A percentile compares a stretch with the other conserved stretches of the same genome.
Conservation (phyloP, 257 asterid genomes). For the Plectranthus barbatus region DNA sequence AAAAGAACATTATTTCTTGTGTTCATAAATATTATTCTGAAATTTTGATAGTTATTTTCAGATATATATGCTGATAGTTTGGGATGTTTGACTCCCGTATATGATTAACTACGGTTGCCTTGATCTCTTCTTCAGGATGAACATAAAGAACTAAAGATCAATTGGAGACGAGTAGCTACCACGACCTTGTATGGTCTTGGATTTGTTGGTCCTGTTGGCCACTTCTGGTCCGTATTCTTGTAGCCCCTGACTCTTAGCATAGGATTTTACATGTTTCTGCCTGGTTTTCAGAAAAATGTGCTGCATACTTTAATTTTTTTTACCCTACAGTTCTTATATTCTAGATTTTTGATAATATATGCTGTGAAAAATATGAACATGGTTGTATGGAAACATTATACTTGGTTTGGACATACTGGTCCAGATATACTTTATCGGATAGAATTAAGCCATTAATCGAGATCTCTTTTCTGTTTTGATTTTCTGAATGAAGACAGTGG, state of each 20-base stretch:
- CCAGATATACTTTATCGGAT: neutral
- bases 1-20: neutral
- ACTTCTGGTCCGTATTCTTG: constrained; percentile 61
- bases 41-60: neutral
- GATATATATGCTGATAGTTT: neutral
- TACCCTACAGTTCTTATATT: neutral
- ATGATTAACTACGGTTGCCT: neutral
- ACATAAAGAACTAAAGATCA: constrained; percentile 50
- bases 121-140: constrained; percentile 33
- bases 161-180: constrained; percentile 82
- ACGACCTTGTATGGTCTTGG: constrained; percentile 81
- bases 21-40: neutral
- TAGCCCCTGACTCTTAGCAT: neutral
- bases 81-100: neutral
- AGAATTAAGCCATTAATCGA: neutral
- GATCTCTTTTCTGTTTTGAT: neutral
- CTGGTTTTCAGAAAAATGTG: neutral
- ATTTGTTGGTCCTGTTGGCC: constrained; percentile 91
- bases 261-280: neutral
- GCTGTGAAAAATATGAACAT: too few species aligned
- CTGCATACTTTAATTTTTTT: neutral
- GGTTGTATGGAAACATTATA: neutral
- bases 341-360: too few species aligned
- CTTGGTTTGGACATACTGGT: neutral
- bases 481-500: neutral